Evolutionary conservation across 1,284 basidiomycete genomes (phyloP), one percentile per base, ranked within the genome.

Genomic region (Volvariella volvacea): DNA sequence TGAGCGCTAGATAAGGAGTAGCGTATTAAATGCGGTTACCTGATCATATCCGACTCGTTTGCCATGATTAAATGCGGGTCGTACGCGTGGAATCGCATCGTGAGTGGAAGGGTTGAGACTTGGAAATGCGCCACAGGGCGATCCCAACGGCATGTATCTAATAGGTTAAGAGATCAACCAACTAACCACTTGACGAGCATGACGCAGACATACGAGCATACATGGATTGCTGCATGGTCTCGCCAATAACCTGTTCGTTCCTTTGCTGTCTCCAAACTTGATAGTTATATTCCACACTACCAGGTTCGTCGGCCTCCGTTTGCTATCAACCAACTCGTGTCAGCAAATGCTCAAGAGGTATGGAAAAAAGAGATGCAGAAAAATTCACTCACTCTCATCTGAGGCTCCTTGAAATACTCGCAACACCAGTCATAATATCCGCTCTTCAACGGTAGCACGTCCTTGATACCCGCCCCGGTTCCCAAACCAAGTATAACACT

Each of bases 331-430:
- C 15, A 44, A 43, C 39, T 21, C 45, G 44, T 52, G 39, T 34
- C 25, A 43, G 16, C 31, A 4, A 43, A n/a, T 14, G 41, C 44
- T 46, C 39, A 48, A 36, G 46, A 46, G 34, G 10, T 36, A 28
- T 6, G 25, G 25, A 12, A 28, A 28, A 28, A 6, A 28, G 25
- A 39, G 45, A 19, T 12, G 50, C 31, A 44, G 31, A 42, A 38
- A 16, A 30, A 16, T 42, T 7, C 6, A 67, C 83, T 55, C 56
- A 92, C 90, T 70, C 91, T 85, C 93, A 97, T 96, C 64, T 96
- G 95, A 3, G 95, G 93, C 64, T 98, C 94, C 50, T 90, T 93
- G 70, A 97, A 99, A 63, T 98, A 98, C 60, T 98, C 94, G 56
- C 84, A 83, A 49, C 92, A 93, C 91, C 92, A 98, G 58, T 96